Evolutionary conservation across 345 rosid species (phyloP), one percentile per base, ranked within the genome.

Genomic region (Triadica sebifera): DNA sequence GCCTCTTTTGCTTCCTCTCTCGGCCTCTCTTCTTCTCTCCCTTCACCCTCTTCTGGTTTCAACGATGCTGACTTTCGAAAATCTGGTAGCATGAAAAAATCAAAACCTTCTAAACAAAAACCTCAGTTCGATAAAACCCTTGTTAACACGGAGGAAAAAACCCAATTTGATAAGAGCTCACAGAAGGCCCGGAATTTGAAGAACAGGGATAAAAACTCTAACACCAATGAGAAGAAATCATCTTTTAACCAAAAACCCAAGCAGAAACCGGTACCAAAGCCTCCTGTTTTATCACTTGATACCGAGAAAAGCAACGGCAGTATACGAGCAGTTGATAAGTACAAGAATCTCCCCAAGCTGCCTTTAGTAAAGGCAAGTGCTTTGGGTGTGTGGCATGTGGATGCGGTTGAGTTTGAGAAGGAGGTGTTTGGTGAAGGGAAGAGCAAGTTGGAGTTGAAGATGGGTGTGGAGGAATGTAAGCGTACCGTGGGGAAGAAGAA

Each of bases 1-100:
- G 98, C 97, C 19, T 85, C 97, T 0, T 89, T 87, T 74, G 90
- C 92, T 73, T 90, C 98, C 38, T 83, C 96, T n/a, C 82, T 95
- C 5, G 97, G 98, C 38, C 79, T 94, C 41, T 34, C 89, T 69
- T 83, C 93, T 47, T 80, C 89, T 55, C 65, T 71, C 25, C 84
- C 87, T 55, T 58, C 88, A 65, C 50, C 67, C 8, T 63, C 45
- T n/a, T 81, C 93, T 0, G 96, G 97, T 74, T 88, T 87, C 88
- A 84, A 86, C 79, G 96, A 94, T 56, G 55, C 84, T 16, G 94
- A 88, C 83, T 93, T 89, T 72, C 89, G 96, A 87, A 90, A 88
- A 51, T 79, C 15, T 72, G 79, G 13, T 77, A 77, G 61, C 15
- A 73, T 62, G 29, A 83, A 71, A 12, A 76, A 78, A 6, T 73